Evolutionary conservation across 2,329 filamentous ascomycete species (phyloP).

Genomic region (Fusarium secorum): DNA sequence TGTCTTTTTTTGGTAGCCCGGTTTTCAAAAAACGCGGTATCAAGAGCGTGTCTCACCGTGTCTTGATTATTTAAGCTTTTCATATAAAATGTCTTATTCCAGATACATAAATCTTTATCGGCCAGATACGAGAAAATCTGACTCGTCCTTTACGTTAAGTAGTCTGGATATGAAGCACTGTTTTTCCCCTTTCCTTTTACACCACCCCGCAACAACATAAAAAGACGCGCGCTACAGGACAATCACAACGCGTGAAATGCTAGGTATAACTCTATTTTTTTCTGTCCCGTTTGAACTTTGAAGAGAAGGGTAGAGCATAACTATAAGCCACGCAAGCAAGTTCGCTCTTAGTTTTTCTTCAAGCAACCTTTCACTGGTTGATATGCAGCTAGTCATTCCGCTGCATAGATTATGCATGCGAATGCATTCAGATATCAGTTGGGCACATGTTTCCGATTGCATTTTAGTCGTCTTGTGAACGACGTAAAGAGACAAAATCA

Average conservation of each 20-base stretch:
- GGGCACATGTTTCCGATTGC: constrained; percentile 7
- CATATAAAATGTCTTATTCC: constrained; percentile 16
- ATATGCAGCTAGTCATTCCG: constrained; percentile 24
- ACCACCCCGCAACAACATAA: constrained; percentile 35
- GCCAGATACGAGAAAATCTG: constrained; percentile 25
- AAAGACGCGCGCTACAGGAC: constrained; percentile 30
- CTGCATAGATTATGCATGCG: constrained; percentile 21
- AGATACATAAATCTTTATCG: neutral
- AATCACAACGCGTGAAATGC: constrained; percentile 27
- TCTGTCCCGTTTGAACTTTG: neutral
- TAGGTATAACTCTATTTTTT: constrained; percentile 18
- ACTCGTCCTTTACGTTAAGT: constrained; percentile 27
- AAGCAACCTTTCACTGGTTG: neutral
- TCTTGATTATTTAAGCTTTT: constrained; percentile 21
- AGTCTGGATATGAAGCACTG: constrained; percentile 2
- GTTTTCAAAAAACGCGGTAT: constrained; percentile 11
- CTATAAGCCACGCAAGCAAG: neutral
- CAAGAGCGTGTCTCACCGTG: constrained; percentile 17
- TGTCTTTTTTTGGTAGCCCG: constrained; percentile 19
- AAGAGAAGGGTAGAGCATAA: neutral
- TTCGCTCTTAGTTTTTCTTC: neutral
- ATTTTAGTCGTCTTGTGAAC: neutral
- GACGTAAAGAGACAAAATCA: neutral
- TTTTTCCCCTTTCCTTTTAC: constrained; percentile 28
- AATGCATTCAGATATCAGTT: constrained; percentile 10